Percentiles rank a stretch among this genome's conserved stretches.
Evolutionary conservation across 192 early-diverging fungal genomes (phyloP).

Genomic region (Glomus cerebriforme): DNA sequence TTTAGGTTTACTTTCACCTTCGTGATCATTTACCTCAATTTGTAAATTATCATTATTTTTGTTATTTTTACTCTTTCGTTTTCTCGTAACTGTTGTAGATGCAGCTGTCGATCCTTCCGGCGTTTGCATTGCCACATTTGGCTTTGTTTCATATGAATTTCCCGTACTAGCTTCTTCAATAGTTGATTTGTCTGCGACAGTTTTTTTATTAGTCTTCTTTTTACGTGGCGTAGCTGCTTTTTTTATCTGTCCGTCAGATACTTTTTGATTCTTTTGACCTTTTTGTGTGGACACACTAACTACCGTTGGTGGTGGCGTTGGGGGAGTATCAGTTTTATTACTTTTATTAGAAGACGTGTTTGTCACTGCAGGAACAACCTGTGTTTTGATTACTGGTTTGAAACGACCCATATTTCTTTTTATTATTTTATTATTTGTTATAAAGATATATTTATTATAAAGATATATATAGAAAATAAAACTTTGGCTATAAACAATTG

Average conservation of each 20-base stretch:
- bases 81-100: not conserved
- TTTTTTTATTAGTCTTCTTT: not conserved
- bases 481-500: too few relatives aligned
- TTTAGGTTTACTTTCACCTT: constrained; percentile 8
- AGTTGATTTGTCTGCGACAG: not conserved
- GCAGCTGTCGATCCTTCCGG: not conserved
- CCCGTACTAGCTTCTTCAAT: not conserved
- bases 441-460: too few relatives aligned
- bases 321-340: not conserved
- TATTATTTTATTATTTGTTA: not conserved
- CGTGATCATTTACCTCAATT: not conserved
- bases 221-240: constrained; percentile 7
- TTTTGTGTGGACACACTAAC: constrained; percentile 7
- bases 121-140: not conserved
- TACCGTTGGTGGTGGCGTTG: not conserved
- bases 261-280: constrained; percentile 15
- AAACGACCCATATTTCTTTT: not conserved
- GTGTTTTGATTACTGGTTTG: constrained; percentile 4
- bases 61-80: constrained; percentile 7
- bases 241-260: constrained; percentile 7
- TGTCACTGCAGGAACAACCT: not conserved
- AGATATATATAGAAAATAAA: too few relatives aligned
- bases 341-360: not conserved
- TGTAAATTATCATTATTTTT: constrained; percentile 7
- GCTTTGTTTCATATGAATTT: not conserved